Evolutionary conservation across 139 green algal species (phyloP), one percentile per base, ranked within the genome.

Genomic region (Nannochloris sp.): DNA sequence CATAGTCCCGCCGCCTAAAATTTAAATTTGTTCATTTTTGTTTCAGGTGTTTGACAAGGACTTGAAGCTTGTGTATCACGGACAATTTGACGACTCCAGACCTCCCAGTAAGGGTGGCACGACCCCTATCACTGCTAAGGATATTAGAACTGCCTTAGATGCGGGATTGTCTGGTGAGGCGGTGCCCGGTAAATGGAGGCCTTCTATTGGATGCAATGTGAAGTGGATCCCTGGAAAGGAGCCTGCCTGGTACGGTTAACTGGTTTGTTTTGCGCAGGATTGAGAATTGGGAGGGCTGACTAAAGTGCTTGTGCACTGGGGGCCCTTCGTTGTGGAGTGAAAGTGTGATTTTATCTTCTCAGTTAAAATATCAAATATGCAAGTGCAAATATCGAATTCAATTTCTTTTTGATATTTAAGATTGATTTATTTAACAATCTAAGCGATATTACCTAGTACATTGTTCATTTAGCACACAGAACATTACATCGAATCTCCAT

Each of bases 31-130:
- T 86, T 73, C 80, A 84, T 10, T 78, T 86, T 29, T 84, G 85
- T 37, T 83, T 85, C 38, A n/a, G n/a, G 72, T 95, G n/a, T 87
- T 90, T 68, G 76, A 81, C 34, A 2, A 19, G 0, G 60, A 76
- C 6, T 35, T 74, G 7, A 65, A 83, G 59, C 80, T 96, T 25
- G 62, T 36, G 3, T 96, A 96, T 70, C 88, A 95, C 59, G 89
- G 87, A 4, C 89, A 88, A 53, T 88, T 88, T 60, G 84, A 94
- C 35, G 60, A 73, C 44, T 72, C 70, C 12, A 65, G 83, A 0
- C 85, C 85, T 25, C 32, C n/a, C 32, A 31, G 23, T 24, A 47
- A 64, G 12, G 60, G 48, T 10, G 65, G 32, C 2, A 46, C 45
- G n/a, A 34, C 23, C 0, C 42, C 34, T n/a, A 39, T 71, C 0